Percentiles rank a stretch among this genome's conserved stretches.
Conservation (phyloP, 345 rosid genomes). For the Citrus cavaleriei region DNA sequence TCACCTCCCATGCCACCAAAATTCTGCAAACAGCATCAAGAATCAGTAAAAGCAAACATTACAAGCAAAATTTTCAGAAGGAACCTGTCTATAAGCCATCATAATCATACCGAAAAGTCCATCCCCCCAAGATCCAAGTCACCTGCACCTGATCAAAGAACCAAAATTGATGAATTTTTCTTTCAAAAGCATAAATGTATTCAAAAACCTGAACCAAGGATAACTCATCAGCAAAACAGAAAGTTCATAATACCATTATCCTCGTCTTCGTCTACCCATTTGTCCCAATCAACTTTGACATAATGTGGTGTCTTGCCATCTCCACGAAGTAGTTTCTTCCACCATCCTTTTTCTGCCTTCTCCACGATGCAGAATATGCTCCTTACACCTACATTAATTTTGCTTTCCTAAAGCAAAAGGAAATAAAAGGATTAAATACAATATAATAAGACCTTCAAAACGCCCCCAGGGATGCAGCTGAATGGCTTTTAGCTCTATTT, state of each 20-base stretch:
- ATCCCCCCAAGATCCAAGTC: slow-evolving; percentile 66
- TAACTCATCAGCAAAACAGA: neutral
- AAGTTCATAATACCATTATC: slow-evolving; percentile 28
- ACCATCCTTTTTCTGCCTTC: slow-evolving; percentile 75
- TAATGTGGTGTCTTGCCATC: slow-evolving; percentile 71
- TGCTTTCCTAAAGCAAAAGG: slow-evolving; percentile 50
- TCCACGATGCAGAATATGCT: slow-evolving; percentile 69
- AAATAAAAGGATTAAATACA: neutral
- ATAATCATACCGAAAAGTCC: slow-evolving; percentile 64
- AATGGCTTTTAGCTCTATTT: too few species aligned
- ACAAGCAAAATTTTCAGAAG: neutral
- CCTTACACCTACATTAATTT: slow-evolving; percentile 65
- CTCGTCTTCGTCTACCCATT: slow-evolving; percentile 92
- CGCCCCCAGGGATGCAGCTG: too few species aligned
- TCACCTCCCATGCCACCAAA: slow-evolving; percentile 36
- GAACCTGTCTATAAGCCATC: neutral
- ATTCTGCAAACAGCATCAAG: slow-evolving; percentile 24
- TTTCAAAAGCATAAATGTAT: neutral
- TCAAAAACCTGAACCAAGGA: neutral
- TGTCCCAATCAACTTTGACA: slow-evolving; percentile 89
- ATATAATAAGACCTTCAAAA: neutral
- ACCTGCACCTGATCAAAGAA: slow-evolving; percentile 40
- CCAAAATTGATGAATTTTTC: slow-evolving; percentile 3
- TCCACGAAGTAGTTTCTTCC: slow-evolving; percentile 65
- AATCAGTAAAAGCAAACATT: neutral